A percentile compares a stretch with the other conserved stretches of the same genome.
Evolutionary conservation across 2,329 filamentous ascomycete species (phyloP).

Genomic region (Purpureocillium lavendulum): DNA sequence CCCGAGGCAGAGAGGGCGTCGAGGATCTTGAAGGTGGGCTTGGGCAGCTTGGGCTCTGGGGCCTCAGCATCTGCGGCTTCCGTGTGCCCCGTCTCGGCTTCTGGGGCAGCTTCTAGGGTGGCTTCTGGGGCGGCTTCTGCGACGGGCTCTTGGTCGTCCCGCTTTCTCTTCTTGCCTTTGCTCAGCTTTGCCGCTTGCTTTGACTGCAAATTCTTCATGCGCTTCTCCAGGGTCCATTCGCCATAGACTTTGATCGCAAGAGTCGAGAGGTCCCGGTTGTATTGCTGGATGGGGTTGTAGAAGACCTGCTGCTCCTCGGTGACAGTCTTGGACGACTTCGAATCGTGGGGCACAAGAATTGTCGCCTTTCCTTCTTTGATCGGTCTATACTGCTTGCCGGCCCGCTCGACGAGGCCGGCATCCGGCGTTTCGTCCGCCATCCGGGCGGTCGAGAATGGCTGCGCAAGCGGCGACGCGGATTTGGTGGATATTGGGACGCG

Average conservation of each 20-base stretch:
- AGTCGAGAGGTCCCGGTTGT: slow-evolving; percentile 92
- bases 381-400: slow-evolving; percentile 42
- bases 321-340: slow-evolving; percentile 38
- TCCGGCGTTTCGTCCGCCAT: slow-evolving; percentile 10
- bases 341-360: slow-evolving; percentile 43
- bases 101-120: slow-evolving; percentile 5
- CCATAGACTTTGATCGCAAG: slow-evolving; percentile 86
- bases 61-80: background rate
- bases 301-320: slow-evolving; percentile 74
- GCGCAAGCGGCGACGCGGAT: background rate
- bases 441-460: slow-evolving; percentile 3
- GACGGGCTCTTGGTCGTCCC: slow-evolving; percentile 21
- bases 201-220: slow-evolving; percentile 24
- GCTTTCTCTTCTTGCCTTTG: slow-evolving; percentile 38
- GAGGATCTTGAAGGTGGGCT: slow-evolving; percentile 66
- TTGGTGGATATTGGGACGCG: no score
- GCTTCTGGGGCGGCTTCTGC: slow-evolving; percentile 2
- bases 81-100: slow-evolving; percentile 1
- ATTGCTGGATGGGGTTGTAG: slow-evolving; percentile 98
- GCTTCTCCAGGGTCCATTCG: slow-evolving; percentile 49
- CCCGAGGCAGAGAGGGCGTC: slow-evolving; percentile 94
- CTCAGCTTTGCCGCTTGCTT: slow-evolving; percentile 33
- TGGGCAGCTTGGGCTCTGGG: slow-evolving; percentile 17
- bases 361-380: slow-evolving; percentile 49
- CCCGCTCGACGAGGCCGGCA: slow-evolving; percentile 18